Base-by-base conservation (phyloP, 306 rosid genomes). In the Canavalia gladiata region DNA sequence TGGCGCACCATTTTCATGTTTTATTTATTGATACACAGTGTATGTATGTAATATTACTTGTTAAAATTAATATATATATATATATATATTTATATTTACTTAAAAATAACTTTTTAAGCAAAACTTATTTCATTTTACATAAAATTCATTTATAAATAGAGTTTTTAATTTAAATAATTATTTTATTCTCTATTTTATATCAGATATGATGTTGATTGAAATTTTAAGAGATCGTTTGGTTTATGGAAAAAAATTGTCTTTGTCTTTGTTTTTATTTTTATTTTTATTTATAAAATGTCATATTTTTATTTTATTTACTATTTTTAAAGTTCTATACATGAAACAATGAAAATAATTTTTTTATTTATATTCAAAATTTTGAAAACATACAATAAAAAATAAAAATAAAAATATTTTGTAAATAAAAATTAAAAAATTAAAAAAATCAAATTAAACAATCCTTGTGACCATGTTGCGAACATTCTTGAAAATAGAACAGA, bases 1-100 rank as follows among this genome's bases (percentile, higher is more conserved):
- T 57, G 66, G 30, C n/a, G 30, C 63, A 52, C 8, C 70, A 45
- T 75, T 43, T 59, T 43, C 67, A 12, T 33, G n/a, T 34, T 74
- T 41, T 10, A 8, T 31, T 47, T 30, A 28, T 68, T 4, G 54
- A 30, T 69, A 2, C 5, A 11, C 7, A 68, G 11, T 49, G 45
- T n/a, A 12, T n/a, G 52, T 18, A 50, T 51, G n/a, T 50, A 35
- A 34, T 47, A 50, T 51, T 13, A 49, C 11, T 45, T 4, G 10
- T 7, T 45, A 45, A 37, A 63, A 66, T 25, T 18, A 7, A 7
- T 37, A 41, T 12, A 66, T 0, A 9, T 18, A 7, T 67, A 37
- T 37, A 37, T 37, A 37, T 37, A 37, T 37, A 37, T 37, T 0
- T 37, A 37, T 37, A 37, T 37, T 25, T 41, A 43, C 30, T 68